Evolutionary conservation across 176 grass and related monocot species (phyloP).

Genomic region (maize (Zea mays)): DNA sequence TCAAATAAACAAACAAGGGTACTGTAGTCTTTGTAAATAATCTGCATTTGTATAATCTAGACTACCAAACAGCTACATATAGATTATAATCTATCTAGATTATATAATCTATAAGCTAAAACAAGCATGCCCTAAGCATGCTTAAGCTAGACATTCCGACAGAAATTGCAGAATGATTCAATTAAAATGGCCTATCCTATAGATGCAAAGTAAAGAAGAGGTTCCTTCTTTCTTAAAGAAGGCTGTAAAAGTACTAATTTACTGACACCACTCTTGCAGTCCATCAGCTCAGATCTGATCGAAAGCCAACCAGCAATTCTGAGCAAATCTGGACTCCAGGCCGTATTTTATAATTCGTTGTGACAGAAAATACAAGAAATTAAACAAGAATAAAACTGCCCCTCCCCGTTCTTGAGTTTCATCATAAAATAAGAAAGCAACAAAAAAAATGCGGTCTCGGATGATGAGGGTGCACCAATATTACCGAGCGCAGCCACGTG

Average conservation of each 20-base stretch:
- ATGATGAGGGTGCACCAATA: not conserved
- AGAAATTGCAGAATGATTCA: conserved; percentile 13
- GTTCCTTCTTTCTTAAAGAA: conserved; percentile 18
- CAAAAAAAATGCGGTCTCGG: not conserved
- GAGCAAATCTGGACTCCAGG: conserved; percentile 23
- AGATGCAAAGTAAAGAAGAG: conserved; percentile 27
- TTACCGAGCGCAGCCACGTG: conserved; percentile 69
- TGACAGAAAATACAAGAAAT: not conserved
- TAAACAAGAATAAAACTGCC: not conserved
- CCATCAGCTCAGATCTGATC: conserved; percentile 40
- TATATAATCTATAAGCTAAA: too few relatives aligned
- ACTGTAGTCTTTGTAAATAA: too few relatives aligned
- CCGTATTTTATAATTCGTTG: not conserved
- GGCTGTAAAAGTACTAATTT: conserved; percentile 39
- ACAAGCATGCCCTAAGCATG: too few relatives aligned
- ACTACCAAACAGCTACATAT: too few relatives aligned
- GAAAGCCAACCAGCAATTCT: conserved; percentile 27
- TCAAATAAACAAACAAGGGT: too few relatives aligned
- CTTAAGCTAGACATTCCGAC: not conserved
- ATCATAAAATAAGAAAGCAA: conserved; percentile 30
- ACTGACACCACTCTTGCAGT: conserved; percentile 25
- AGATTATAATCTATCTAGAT: too few relatives aligned
- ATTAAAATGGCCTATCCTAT: conserved; percentile 1
- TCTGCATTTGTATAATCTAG: too few relatives aligned
- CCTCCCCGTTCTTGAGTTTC: not conserved